A percentile compares a stretch with the other conserved stretches of the same genome.
These are phyloP conservation scores for Metschnikowia peoriensis DNA, from an alignment of 805 yeast genomes.

Conservation along the genomic window DNA sequence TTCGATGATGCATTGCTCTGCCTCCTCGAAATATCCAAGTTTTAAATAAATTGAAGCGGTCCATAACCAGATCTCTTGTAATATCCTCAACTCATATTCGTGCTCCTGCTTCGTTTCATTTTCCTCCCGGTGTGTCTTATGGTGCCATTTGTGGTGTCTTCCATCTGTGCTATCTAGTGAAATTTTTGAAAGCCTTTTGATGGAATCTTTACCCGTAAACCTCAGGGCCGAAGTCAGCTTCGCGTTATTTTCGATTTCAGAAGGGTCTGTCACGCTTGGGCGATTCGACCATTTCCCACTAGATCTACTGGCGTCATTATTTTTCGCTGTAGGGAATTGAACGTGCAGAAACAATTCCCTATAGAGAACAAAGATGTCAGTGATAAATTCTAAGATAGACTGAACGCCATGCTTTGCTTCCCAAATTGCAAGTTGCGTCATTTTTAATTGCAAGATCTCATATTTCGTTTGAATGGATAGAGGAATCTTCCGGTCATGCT, in stretches of 20 bases:
- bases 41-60: constrained; percentile 62
- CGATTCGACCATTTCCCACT: constrained; percentile 38
- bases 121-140: not conserved
- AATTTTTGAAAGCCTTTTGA: constrained; percentile 18
- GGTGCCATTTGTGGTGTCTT: not conserved
- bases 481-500: constrained; percentile 24
- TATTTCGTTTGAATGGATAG: constrained; percentile 35
- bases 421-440: constrained; percentile 70
- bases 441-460: constrained; percentile 63
- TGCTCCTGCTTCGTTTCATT: not conserved
- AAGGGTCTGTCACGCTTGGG: constrained; percentile 41
- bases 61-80: constrained; percentile 75
- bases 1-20: constrained; percentile 70
- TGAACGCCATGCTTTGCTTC: constrained; percentile 59
- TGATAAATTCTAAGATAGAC: constrained; percentile 59
- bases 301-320: not conserved
- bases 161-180: constrained; percentile 7
- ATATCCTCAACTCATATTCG: constrained; percentile 21
- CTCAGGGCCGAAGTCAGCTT: constrained; percentile 4
- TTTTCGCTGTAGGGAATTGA: constrained; percentile 14
- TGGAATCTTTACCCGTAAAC: constrained; percentile 20
- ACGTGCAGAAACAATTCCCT: constrained; percentile 45
- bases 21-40: constrained; percentile 53
- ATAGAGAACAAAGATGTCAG: constrained; percentile 62
- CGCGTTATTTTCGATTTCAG: constrained; percentile 7